These are phyloP conservation scores for Colletotrichum graminicola DNA, from an alignment of 2,329 filamentous ascomycete genomes.

Conservation along the genomic window DNA sequence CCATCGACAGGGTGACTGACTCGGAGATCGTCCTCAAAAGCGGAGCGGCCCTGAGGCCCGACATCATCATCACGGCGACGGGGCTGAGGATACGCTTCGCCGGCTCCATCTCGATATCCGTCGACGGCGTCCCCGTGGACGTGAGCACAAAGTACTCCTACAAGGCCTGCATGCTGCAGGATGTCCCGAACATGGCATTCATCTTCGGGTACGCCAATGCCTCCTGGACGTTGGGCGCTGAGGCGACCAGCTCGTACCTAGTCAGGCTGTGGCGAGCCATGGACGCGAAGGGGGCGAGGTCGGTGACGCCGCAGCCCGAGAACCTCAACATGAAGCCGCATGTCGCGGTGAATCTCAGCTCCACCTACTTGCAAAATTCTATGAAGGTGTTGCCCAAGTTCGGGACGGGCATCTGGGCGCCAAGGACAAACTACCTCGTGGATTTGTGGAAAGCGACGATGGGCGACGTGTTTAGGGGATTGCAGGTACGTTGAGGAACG, in stretches of 20 bases:
- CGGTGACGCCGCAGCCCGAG: conserved; percentile 59
- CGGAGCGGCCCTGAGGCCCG: conserved; percentile 62
- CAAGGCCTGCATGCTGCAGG: conserved; percentile 72
- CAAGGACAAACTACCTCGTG: conserved; percentile 19
- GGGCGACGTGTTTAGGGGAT: conserved; percentile 14
- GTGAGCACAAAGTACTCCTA: conserved; percentile 64
- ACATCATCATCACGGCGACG: conserved; percentile 75
- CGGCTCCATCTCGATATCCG: conserved; percentile 61
- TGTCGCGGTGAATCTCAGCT: conserved; percentile 58
- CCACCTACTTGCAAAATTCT: conserved; percentile 64
- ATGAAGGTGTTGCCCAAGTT: conserved; percentile 59
- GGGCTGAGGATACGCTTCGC: conserved; percentile 69
- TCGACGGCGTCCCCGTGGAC: conserved; percentile 63
- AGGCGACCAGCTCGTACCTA: conserved; percentile 63
- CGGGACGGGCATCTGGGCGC: conserved; percentile 51
- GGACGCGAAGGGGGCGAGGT: conserved; percentile 55
- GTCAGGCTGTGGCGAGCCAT: conserved; percentile 65
- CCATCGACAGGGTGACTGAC: conserved; percentile 59
- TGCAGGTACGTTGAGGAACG: neutral
- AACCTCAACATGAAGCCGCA: conserved; percentile 54
- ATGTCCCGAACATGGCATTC: conserved; percentile 70
- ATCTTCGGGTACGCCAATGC: conserved; percentile 71
- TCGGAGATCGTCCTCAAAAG: conserved; percentile 58
- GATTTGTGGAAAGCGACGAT: conserved; percentile 28
- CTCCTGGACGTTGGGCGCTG: conserved; percentile 73